These are phyloP conservation scores for Nectriaceae sp. DNA, from an alignment of 2,329 filamentous ascomycete genomes.

Conservation along the genomic window DNA sequence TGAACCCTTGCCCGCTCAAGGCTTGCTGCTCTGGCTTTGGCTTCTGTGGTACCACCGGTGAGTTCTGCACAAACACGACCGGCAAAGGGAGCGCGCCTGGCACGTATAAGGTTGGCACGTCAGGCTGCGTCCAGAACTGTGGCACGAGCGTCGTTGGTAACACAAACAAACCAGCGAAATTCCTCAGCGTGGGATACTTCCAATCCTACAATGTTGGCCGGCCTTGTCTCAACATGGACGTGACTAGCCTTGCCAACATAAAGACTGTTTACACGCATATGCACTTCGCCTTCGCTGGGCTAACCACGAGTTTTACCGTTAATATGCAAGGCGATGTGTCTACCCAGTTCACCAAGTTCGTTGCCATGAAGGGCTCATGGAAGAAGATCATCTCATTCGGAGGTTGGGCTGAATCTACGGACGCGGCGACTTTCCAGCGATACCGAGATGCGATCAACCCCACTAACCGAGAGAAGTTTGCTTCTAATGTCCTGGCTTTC, in stretches of 20 bases:
- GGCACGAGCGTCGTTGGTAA: slow-evolving; percentile 34
- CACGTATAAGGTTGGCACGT: slow-evolving; percentile 22
- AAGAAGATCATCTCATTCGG: slow-evolving; percentile 40
- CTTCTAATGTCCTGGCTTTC: slow-evolving; percentile 40
- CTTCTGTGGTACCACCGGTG: slow-evolving; percentile 45
- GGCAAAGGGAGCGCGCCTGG: slow-evolving; percentile 31
- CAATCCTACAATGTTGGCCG: slow-evolving; percentile 33
- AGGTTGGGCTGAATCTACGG: slow-evolving; percentile 36
- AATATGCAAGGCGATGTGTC: slow-evolving; percentile 20
- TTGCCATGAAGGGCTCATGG: slow-evolving; percentile 24
- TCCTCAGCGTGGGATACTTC: slow-evolving; percentile 35
- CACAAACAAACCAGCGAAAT: slow-evolving; percentile 24
- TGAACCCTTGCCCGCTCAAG: slow-evolving; percentile 50
- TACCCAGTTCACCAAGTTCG: slow-evolving; percentile 33
- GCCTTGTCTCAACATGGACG: slow-evolving; percentile 34
- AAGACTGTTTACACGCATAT: slow-evolving; percentile 32
- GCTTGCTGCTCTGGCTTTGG: slow-evolving; percentile 46
- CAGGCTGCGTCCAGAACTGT: slow-evolving; percentile 36
- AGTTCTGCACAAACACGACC: slow-evolving; percentile 42
- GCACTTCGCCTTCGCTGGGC: slow-evolving; percentile 34
- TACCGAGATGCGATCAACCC: slow-evolving; percentile 31
- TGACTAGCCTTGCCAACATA: slow-evolving; percentile 19
- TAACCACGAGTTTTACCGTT: slow-evolving; percentile 21
- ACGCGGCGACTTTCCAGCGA: slow-evolving; percentile 26
- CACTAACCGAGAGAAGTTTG: slow-evolving; percentile 40